Percentiles rank a stretch among this genome's conserved stretches.
These are phyloP conservation scores for Oehlia diaphana DNA, from an alignment of 192 early-diverging fungal genomes.

Conservation along the genomic window DNA sequence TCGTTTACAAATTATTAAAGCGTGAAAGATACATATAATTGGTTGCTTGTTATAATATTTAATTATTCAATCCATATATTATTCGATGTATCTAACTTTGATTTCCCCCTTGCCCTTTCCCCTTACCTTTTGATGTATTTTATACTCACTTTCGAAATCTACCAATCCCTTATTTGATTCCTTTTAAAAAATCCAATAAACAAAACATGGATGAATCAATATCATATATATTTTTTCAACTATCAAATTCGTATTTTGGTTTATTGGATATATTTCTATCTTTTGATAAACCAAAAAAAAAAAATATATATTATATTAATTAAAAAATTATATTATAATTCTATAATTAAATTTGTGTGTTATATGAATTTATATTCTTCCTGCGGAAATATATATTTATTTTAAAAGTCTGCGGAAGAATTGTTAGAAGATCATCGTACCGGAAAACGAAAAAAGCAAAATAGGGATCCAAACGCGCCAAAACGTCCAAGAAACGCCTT, in stretches of 20 bases:
- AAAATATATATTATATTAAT: neutral
- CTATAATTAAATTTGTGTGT: too few relatives aligned
- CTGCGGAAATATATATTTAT: neutral
- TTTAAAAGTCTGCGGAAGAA: slow-evolving; percentile 7
- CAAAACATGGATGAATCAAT: neutral
- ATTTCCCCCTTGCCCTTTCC: neutral
- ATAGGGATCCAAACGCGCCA: slow-evolving; percentile 48
- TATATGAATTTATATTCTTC: too few relatives aligned
- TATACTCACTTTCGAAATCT: neutral
- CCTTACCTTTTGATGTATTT: neutral
- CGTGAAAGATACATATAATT: too few relatives aligned
- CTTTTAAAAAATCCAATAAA: neutral
- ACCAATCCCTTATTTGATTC: neutral
- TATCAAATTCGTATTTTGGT: neutral
- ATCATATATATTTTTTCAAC: neutral
- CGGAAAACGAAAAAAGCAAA: slow-evolving; percentile 35
- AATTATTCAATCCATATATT: neutral
- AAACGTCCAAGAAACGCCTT: slow-evolving; percentile 47
- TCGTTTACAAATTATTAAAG: too few relatives aligned
- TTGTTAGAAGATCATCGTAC: neutral
- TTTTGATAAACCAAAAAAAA: neutral
- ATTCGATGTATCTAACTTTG: neutral
- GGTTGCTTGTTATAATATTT: too few relatives aligned
- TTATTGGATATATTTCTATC: neutral
- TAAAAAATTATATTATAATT: neutral